A percentile compares a stretch with the other conserved stretches of the same genome.
Evolutionary conservation across 2,329 filamentous ascomycete genomes (phyloP).

Genomic region (Ophiosphaerella korrae): DNA sequence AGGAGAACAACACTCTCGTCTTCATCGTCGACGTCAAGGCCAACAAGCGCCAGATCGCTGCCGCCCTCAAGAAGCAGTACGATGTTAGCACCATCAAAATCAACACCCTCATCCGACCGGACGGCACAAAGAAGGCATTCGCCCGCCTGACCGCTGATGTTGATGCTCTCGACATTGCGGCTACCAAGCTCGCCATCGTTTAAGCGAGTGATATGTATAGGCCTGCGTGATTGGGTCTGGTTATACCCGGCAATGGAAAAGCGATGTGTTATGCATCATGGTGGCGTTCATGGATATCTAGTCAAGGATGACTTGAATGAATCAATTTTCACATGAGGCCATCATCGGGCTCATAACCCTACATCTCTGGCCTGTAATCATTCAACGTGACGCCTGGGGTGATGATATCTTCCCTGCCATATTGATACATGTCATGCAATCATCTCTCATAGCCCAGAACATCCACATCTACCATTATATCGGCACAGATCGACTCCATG

Average conservation of each 20-base stretch:
- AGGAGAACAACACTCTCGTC: conserved; percentile 99
- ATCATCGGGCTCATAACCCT: conserved; percentile 12
- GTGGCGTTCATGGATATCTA: conserved; percentile 45
- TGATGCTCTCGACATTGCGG: conserved; percentile 98
- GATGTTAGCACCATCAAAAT: conserved; percentile 98
- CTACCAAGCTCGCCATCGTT: conserved; percentile 97
- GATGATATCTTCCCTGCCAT: background rate
- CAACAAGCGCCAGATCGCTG: conserved; percentile 99
- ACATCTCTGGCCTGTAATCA: background rate
- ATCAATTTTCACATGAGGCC: conserved; percentile 42
- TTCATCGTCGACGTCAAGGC: conserved; percentile 90
- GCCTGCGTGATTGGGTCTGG: conserved; percentile 36
- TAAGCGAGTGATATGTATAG: conserved; percentile 58
- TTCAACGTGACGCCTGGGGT: background rate
- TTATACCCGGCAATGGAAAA: conserved; percentile 43
- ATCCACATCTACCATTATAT: background rate
- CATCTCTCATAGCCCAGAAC: too few species aligned
- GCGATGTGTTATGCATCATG: conserved; percentile 46
- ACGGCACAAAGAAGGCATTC: conserved; percentile 99
- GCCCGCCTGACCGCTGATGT: conserved; percentile 94
- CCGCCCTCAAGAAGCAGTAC: conserved; percentile 97
- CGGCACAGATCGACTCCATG: background rate
- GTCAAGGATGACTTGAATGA: conserved; percentile 45
- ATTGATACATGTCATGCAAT: too few species aligned
- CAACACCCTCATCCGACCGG: conserved; percentile 98